Evolutionary conservation across 345 rosid genomes (phyloP).

Genomic region (Corymbia maculata): DNA sequence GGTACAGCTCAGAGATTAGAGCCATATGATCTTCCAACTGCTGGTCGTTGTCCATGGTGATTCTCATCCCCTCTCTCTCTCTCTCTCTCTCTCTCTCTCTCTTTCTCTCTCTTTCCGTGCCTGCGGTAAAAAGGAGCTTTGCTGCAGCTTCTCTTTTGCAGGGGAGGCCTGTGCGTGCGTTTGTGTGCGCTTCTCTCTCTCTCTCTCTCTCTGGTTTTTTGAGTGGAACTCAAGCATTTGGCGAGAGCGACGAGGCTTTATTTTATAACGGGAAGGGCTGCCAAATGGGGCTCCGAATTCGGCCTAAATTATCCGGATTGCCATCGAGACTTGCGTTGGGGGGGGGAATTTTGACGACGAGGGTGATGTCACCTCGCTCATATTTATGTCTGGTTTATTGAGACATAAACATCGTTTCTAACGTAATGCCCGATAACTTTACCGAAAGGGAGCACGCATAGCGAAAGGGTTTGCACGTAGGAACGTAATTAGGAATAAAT

Average conservation of each 20-base stretch:
- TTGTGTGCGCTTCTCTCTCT: neutral
- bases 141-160: neutral
- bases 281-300: neutral
- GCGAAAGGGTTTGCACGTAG: neutral
- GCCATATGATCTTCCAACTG: slow-evolving; percentile 34
- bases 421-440: neutral
- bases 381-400: neutral
- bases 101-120: neutral
- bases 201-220: neutral
- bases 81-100: neutral
- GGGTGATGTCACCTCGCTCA: neutral
- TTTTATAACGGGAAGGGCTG: neutral
- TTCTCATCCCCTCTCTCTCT: neutral
- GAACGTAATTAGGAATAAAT: neutral
- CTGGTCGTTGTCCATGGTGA: slow-evolving; percentile 3
- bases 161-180: neutral
- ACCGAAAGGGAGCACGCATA: neutral
- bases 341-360: neutral
- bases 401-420: neutral
- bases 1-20: slow-evolving; percentile 53
- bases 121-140: neutral
- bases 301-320: neutral
- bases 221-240: neutral
- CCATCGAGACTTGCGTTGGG: neutral
- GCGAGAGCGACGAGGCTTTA: neutral